These are phyloP conservation scores for Saccharomycopsis hybrid DNA, from an alignment of 1,139 yeast species.

Conservation along the genomic window DNA sequence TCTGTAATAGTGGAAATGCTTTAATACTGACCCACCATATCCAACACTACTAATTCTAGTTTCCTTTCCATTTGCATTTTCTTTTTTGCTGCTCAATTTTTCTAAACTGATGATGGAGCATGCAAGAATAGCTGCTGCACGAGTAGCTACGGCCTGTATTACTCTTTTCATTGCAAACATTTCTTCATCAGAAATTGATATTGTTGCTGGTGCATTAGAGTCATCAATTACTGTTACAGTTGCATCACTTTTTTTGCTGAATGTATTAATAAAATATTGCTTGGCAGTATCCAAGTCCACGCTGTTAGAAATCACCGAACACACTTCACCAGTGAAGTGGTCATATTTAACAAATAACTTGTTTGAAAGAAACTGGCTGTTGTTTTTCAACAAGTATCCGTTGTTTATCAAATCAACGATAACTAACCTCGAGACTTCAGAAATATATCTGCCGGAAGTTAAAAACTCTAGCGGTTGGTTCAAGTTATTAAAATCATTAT, in stretches of 20 bases:
- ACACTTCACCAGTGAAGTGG: slow-evolving; percentile 24
- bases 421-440: slow-evolving; percentile 43
- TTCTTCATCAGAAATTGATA: slow-evolving; percentile 17
- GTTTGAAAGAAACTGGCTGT: neutral
- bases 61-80: too few relatives aligned
- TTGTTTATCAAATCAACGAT: slow-evolving; percentile 32
- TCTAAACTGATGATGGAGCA: slow-evolving; percentile 21
- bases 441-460: slow-evolving; percentile 51
- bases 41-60: slow-evolving; percentile 21
- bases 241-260: neutral
- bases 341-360: slow-evolving; percentile 14
- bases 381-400: slow-evolving; percentile 14
- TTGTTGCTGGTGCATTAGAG: too few relatives aligned
- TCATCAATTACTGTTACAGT: too few relatives aligned
- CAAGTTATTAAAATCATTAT: slow-evolving; percentile 27
- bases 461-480: slow-evolving; percentile 52
- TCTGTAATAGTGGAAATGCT: slow-evolving; percentile 25
- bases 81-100: slow-evolving; percentile 5
- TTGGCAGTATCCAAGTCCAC: neutral
- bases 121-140: slow-evolving; percentile 27
- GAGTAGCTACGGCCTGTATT: slow-evolving; percentile 23
- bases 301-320: slow-evolving; percentile 22
- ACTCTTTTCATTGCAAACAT: slow-evolving; percentile 18
- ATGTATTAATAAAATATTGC: neutral
- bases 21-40: slow-evolving; percentile 28